These are phyloP conservation scores for Prunus kanzakura DNA, from an alignment of 306 rosid species.

Conservation along the genomic window DNA sequence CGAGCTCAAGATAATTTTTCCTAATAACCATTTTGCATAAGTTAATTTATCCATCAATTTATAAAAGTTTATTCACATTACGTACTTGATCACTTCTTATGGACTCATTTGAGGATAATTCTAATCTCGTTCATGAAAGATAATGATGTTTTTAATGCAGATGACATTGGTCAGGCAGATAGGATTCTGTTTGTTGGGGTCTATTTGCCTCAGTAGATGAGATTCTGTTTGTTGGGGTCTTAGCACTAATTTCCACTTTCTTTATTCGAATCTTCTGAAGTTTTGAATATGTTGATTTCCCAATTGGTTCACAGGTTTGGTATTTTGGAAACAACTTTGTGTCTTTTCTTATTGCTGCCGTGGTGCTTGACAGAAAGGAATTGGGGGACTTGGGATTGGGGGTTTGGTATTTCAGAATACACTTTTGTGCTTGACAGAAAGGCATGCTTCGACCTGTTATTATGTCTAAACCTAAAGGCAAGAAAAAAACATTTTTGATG, in stretches of 20 bases:
- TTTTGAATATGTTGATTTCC: not conserved
- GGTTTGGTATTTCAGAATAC: too few relatives aligned
- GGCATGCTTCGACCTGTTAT: conserved; percentile 41
- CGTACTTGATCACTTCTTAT: too few relatives aligned
- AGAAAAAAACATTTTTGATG: conserved; percentile 72
- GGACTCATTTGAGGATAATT: too few relatives aligned
- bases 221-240: not conserved
- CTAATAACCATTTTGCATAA: too few relatives aligned
- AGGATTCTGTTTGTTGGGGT: conserved; percentile 25
- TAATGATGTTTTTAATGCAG: too few relatives aligned
- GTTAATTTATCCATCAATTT: too few relatives aligned
- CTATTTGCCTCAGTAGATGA: not conserved
- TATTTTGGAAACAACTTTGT: conserved; percentile 89
- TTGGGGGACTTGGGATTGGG: conserved; percentile 78
- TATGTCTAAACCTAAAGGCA: conserved; percentile 62
- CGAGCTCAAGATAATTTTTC: too few relatives aligned
- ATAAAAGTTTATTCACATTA: too few relatives aligned
- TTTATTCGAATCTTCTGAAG: not conserved
- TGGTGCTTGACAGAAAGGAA: conserved; percentile 61
- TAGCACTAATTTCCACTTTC: not conserved
- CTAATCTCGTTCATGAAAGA: too few relatives aligned
- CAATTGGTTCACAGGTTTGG: conserved; percentile 54
- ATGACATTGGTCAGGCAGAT: conserved; percentile 34
- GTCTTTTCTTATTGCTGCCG: conserved; percentile 85
- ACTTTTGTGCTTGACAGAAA: conserved; percentile 70